phyloP scores from a whole-genome alignment of 1,284 basidiomycete genomes.

The Cutaneotrichosporon cavernicola region DNA sequence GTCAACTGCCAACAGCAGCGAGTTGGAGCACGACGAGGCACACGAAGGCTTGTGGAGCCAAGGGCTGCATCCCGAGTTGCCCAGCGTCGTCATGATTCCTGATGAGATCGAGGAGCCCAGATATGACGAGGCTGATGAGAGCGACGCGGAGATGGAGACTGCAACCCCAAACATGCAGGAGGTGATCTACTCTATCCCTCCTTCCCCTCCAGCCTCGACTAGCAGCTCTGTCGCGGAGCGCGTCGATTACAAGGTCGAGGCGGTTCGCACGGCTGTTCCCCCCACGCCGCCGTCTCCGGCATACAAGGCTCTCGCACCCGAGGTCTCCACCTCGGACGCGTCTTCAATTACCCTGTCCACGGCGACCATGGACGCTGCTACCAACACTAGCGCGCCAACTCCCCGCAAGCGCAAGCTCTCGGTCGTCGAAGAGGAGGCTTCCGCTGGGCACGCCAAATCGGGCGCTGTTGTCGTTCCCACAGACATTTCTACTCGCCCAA shows the following conservation, averaged over 20 bases:
- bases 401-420: conserved; percentile 6
- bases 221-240: background rate
- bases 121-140: background rate
- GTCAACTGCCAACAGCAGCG: no score
- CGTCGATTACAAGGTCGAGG: background rate
- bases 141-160: background rate
- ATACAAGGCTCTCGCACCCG: background rate
- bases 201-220: background rate
- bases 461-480: background rate
- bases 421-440: background rate
- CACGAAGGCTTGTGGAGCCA: background rate
- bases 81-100: background rate
- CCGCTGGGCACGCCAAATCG: background rate
- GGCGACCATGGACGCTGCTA: background rate
- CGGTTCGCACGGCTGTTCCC: background rate
- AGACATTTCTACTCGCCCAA: background rate
- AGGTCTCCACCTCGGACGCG: background rate
- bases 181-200: background rate
- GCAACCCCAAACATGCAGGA: background rate
- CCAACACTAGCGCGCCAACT: background rate
- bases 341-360: background rate
- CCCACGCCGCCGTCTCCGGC: conserved; percentile 1
- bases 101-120: conserved; percentile 9
- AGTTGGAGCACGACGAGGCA: background rate
- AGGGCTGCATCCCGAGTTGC: background rate